Evolutionary conservation across 176 grass and related monocot genomes (phyloP).

Genomic region (Eleusine indica): DNA sequence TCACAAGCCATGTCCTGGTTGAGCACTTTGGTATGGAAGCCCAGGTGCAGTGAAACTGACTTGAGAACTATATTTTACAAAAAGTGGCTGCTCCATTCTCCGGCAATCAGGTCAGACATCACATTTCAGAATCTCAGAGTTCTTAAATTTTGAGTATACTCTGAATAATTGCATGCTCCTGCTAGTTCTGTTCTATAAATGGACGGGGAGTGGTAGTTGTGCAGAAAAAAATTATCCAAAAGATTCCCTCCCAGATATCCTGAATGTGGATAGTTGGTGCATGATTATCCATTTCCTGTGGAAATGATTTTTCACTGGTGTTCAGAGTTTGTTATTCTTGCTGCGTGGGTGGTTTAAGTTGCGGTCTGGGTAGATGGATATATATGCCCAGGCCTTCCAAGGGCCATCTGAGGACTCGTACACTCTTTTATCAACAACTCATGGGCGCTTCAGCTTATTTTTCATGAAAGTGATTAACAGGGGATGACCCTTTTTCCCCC

Average conservation of each 20-base stretch:
- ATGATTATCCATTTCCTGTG: not conserved
- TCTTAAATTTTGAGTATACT: constrained; percentile 21
- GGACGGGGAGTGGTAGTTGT: constrained; percentile 33
- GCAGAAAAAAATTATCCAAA: constrained; percentile 7
- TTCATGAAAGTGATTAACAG: too few species aligned
- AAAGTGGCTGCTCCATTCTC: constrained; percentile 9
- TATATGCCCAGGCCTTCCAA: not conserved
- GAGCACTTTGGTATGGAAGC: constrained; percentile 24
- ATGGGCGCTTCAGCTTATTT: too few species aligned
- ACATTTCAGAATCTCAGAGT: constrained; percentile 45
- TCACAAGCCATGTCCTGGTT: constrained; percentile 33
- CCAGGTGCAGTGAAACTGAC: constrained; percentile 58
- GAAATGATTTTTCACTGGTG: not conserved
- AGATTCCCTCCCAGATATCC: constrained; percentile 42
- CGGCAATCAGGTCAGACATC: constrained; percentile 49
- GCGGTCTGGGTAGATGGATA: too few species aligned
- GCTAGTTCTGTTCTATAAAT: constrained; percentile 23
- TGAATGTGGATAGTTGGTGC: constrained; percentile 36
- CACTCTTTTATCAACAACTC: too few species aligned
- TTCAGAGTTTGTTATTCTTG: not conserved
- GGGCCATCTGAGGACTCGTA: not conserved
- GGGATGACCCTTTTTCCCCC: too few species aligned
- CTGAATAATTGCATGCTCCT: constrained; percentile 36
- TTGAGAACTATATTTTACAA: constrained; percentile 11
- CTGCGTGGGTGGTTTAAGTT: not conserved